Evolutionary conservation across 208 protist genomes (phyloP), one percentile per base, ranked within the genome.

Genomic region (Blastocrithidia nonstop): DNA sequence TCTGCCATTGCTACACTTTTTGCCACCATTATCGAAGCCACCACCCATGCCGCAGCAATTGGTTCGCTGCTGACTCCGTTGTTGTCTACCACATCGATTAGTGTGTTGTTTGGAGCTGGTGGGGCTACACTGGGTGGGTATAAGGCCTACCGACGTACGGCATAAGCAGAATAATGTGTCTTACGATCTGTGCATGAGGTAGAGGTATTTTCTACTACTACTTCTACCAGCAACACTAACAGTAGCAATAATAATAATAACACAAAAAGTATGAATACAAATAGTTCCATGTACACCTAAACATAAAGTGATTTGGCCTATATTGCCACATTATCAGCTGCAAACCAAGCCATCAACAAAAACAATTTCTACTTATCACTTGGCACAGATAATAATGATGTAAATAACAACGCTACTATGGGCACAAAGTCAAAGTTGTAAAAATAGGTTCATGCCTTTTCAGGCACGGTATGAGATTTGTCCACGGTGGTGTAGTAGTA

Each of bases 91-190:
- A 60, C 71, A 3, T 75, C 80, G 35, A 22, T 91, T 20, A 80
- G 74, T 7, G 73, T 68, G 9, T 65, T 87, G 36, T 87, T 87
- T 41, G 81, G 76, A 25, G 63, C 66, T 22, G 51, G 63, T 3
- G 81, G 81, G n/a, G 76, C 60, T 0, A 69, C 69, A 26, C 60
- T 91, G 8, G 65, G 62, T 19, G 81, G 76, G 24, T 91, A 82
- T 57, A 80, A 73, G 27, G 81, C 71, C 1, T 57, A 67, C 15
- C 72, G 66, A 5, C 75, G 81, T 37, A 91, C 81, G 7, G 55
- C 40, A 4, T 71, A 79, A 22, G 69, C 75, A 0, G 64, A 73
- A 36, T 49, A 70, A 15, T 86, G 83, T 39, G 53, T 62, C 50
- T 69, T 87, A 28, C 73, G 73, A 28, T 66, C 67, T 22, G 60